Conservation (phyloP, 176 grass and related monocot genomes). For the Neostapfia colusana region DNA sequence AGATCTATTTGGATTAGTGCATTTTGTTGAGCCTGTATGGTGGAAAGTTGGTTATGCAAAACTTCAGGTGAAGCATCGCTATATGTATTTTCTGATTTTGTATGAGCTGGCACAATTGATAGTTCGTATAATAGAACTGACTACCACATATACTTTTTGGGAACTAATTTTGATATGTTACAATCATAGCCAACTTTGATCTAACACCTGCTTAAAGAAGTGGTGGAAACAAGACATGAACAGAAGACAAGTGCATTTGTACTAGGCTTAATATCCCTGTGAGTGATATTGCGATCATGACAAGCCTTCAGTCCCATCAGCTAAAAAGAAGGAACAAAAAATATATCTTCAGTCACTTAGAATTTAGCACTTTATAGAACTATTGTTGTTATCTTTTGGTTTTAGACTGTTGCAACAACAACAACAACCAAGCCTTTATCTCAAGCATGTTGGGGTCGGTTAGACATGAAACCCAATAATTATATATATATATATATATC, state of each 20-base stretch:
- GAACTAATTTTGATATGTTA: background rate
- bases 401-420: no score
- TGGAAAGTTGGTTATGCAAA: constrained; percentile 99
- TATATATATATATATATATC: no score
- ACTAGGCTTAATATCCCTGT: constrained; percentile 99
- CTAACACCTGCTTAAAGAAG: no score
- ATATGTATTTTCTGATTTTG: background rate
- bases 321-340: constrained; percentile 45
- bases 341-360: constrained; percentile 18
- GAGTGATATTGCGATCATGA: constrained; percentile 89
- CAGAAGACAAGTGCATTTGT: constrained; percentile 36
- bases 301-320: constrained; percentile 85
- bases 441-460: no score
- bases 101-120: background rate
- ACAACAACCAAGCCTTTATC: no score
- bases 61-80: constrained; percentile 60
- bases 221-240: constrained; percentile 21
- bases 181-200: no score
- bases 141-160: background rate
- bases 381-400: background rate
- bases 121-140: background rate
- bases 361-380: background rate
- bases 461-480: no score
- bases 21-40: constrained; percentile 90
- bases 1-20: constrained; percentile 70